Evolutionary conservation across 2,329 filamentous ascomycete genomes (phyloP).

Genomic region (Macrophomina pseudophaseolina): DNA sequence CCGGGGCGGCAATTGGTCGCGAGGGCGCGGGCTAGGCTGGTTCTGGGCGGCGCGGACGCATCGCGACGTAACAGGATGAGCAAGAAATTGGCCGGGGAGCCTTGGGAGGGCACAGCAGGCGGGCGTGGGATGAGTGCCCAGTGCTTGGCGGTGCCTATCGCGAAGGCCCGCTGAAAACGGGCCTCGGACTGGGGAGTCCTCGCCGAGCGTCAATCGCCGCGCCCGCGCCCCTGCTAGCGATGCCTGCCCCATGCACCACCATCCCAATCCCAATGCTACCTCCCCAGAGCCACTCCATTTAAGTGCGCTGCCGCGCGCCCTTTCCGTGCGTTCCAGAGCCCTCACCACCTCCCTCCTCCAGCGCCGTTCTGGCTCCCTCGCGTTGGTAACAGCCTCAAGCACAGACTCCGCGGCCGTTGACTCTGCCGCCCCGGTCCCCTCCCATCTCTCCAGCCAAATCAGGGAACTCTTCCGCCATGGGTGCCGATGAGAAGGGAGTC

Average conservation of each 20-base stretch:
- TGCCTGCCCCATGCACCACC: slow-evolving; percentile 14
- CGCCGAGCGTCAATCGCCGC: slow-evolving; percentile 15
- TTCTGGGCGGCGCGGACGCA: slow-evolving; percentile 7
- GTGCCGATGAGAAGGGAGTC: slow-evolving; percentile 26
- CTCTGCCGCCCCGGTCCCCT: neutral
- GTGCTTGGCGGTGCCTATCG: slow-evolving; percentile 23
- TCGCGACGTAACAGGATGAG: slow-evolving; percentile 20
- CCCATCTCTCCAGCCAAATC: neutral
- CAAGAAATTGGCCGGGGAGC: slow-evolving; percentile 17
- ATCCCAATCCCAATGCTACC: neutral
- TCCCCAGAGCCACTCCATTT: slow-evolving; percentile 16
- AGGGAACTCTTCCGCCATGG: neutral
- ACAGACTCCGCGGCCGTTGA: too few species aligned
- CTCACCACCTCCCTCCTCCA: neutral
- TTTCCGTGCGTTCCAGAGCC: neutral
- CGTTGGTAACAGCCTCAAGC: neutral
- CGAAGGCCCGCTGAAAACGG: slow-evolving; percentile 3
- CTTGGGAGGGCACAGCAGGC: neutral
- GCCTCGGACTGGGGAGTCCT: slow-evolving; percentile 13
- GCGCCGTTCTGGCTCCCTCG: neutral
- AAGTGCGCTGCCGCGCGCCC: slow-evolving; percentile 10
- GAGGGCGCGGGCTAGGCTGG: neutral
- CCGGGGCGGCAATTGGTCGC: slow-evolving; percentile 6
- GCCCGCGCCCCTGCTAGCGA: slow-evolving; percentile 15
- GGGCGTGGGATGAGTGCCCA: slow-evolving; percentile 19